Percentiles rank a stretch among this genome's conserved stretches.
These are phyloP conservation scores for Saturnispora galanensis DNA, from an alignment of 805 yeast genomes.

Conservation along the genomic window DNA sequence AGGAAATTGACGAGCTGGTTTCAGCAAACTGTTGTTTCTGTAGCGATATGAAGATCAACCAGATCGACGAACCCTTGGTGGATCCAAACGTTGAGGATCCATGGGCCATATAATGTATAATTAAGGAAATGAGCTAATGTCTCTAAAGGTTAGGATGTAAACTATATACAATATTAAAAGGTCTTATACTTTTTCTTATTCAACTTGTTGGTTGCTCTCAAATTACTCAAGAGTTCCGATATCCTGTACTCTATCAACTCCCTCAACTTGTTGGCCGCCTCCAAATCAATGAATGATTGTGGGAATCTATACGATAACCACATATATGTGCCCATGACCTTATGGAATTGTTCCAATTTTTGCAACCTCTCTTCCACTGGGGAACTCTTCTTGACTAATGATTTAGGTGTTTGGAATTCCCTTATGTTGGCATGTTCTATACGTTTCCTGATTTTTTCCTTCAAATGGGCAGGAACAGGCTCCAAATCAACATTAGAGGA, in stretches of 20 bases:
- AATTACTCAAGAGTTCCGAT: slow-evolving; percentile 34
- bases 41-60: slow-evolving; percentile 60
- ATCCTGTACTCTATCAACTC: slow-evolving; percentile 57
- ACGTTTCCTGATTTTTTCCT: slow-evolving; percentile 11
- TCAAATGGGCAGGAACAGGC: slow-evolving; percentile 22
- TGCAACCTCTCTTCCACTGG: slow-evolving; percentile 25
- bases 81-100: slow-evolving; percentile 30
- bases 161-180: slow-evolving; percentile 5
- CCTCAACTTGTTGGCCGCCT: slow-evolving; percentile 62
- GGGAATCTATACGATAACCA: slow-evolving; percentile 91
- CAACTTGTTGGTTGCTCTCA: slow-evolving; percentile 18
- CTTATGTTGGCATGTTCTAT: slow-evolving; percentile 12
- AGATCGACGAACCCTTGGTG: slow-evolving; percentile 56
- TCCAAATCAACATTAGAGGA: slow-evolving; percentile 17
- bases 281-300: slow-evolving; percentile 63
- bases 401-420: slow-evolving; percentile 13
- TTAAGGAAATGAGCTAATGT: too few species aligned
- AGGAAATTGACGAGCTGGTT: slow-evolving; percentile 50
- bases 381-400: slow-evolving; percentile 14
- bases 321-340: slow-evolving; percentile 53
- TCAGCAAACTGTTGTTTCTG: slow-evolving; percentile 66
- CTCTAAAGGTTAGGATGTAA: too few species aligned
- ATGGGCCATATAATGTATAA: slow-evolving; percentile 35
- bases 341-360: slow-evolving; percentile 57
- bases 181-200: slow-evolving; percentile 15